Evolutionary conservation across 1,284 basidiomycete genomes (phyloP), one percentile per base, ranked within the genome.

Genomic region (Pseudozyma thailandica): DNA sequence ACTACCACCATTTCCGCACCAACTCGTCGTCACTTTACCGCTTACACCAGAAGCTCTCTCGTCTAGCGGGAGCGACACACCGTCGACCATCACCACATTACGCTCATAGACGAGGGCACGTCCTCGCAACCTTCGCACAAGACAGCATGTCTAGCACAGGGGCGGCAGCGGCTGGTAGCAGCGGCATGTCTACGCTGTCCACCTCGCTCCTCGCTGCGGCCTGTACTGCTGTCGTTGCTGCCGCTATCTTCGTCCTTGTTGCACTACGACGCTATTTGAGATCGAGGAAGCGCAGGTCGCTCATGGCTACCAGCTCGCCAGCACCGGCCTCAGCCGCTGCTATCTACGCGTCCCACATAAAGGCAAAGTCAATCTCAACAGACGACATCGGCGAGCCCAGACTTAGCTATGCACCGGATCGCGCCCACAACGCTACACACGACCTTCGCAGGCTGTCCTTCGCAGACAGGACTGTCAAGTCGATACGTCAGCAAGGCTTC

Each of bases 121-220:
- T 48, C 37, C 47, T 51, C 30, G 10, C 13, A 7, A 26, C 23
- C 26, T n/a, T 43, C 33, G 31, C 27, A 25, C 41, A 27, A 21
- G 43, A 18, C 47, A 54, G 26, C 52, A 71, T 71, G 68, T 71
- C 68, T 35, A 60, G 55, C 52, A 43, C 48, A 51, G 48, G 43
- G n/a, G 55, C 52, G 31, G 55, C 60, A 37, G 50, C 65, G 15
- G 20, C 39, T 41, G 39, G 56, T 26, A 39, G 45, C 41, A 18
- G 50, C 33, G 50, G 61, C 23, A 31, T 71, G 21, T 60, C 61
- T 38, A 71, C 68, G 33, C 55, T 71, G 9, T 64, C 68, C 16
- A 64, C 68, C 16, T 53, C 68, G 26, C 61, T 71, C 18, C 68
- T 71, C 25, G 68, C 61, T 5, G 68, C 68, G 26, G 55, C 68